Percentiles rank a stretch among this genome's conserved stretches.
phyloP scores from a whole-genome alignment of 805 yeast species.

The Wickerhamiella allomyrinae region DNA sequence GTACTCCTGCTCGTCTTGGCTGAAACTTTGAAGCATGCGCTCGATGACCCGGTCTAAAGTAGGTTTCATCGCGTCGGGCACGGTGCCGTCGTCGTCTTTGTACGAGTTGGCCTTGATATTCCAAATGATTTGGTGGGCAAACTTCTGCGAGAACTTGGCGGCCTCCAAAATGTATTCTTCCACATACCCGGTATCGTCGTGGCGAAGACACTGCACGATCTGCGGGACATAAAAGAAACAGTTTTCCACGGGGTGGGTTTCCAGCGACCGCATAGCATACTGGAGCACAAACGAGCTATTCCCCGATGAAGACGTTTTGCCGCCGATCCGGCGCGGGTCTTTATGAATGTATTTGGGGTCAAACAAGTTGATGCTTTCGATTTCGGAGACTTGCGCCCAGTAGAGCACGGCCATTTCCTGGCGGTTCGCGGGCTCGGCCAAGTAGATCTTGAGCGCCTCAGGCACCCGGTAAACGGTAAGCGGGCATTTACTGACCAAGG shows the following conservation, averaged over 20 bases:
- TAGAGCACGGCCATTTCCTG: slow-evolving; percentile 31
- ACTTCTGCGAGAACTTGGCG: slow-evolving; percentile 75
- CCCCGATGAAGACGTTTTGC: no score
- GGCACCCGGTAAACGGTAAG: slow-evolving; percentile 41
- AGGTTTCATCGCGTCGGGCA: slow-evolving; percentile 75
- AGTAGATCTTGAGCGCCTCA: slow-evolving; percentile 43
- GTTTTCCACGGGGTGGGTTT: slow-evolving; percentile 68
- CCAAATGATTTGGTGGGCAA: slow-evolving; percentile 98
- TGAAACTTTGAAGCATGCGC: slow-evolving; percentile 48
- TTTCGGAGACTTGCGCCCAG: slow-evolving; percentile 69
- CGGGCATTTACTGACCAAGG: slow-evolving; percentile 43
- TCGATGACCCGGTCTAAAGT: slow-evolving; percentile 57
- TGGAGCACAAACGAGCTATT: slow-evolving; percentile 57
- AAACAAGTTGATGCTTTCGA: slow-evolving; percentile 73
- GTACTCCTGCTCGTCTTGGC: slow-evolving; percentile 44
- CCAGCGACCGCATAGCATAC: slow-evolving; percentile 80
- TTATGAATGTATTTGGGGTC: slow-evolving; percentile 39
- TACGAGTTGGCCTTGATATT: slow-evolving; percentile 88
- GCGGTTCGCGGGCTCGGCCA: slow-evolving; percentile 22
- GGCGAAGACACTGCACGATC: slow-evolving; percentile 81
- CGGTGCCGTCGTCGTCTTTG: slow-evolving; percentile 72
- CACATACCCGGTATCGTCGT: slow-evolving; percentile 72
- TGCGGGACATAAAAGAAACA: slow-evolving; percentile 97
- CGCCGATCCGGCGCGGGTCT: no score
- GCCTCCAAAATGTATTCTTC: slow-evolving; percentile 82